These are phyloP conservation scores for Orbilia brochopaga DNA, from an alignment of 2,329 filamentous ascomycete genomes.

Conservation along the genomic window DNA sequence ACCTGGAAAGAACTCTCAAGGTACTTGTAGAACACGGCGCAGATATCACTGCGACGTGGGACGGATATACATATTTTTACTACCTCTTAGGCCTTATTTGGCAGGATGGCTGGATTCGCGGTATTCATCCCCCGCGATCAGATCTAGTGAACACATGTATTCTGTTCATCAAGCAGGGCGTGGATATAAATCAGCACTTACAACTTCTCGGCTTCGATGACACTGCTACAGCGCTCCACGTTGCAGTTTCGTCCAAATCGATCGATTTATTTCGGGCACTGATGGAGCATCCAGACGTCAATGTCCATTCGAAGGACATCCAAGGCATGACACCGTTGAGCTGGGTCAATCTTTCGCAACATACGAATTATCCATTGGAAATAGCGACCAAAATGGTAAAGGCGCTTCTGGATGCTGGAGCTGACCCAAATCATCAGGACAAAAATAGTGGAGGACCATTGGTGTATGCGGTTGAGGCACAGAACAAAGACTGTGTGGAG, in stretches of 20 bases:
- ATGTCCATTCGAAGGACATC: conserved; percentile 25
- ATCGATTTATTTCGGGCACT: conserved; percentile 27
- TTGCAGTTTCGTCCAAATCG: conserved; percentile 22
- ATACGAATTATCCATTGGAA: conserved; percentile 27
- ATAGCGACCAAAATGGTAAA: conserved; percentile 35
- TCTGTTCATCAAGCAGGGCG: conserved; percentile 29
- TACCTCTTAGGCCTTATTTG: conserved; percentile 4
- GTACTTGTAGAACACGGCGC: conserved; percentile 17
- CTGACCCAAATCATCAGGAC: conserved; percentile 49
- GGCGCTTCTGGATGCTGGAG: conserved; percentile 40
- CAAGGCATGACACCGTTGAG: conserved; percentile 36
- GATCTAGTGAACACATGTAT: conserved; percentile 20
- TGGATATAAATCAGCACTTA: conserved; percentile 31
- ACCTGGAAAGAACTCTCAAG: background rate
- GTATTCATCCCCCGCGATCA: conserved; percentile 19
- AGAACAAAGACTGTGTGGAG: conserved; percentile 49
- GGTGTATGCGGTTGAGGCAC: conserved; percentile 40
- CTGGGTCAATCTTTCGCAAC: conserved; percentile 30
- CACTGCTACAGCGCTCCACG: conserved; percentile 20
- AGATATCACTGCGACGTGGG: conserved; percentile 8
- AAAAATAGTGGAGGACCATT: conserved; percentile 38
- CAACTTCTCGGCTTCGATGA: conserved; percentile 11
- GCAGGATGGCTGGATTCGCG: conserved; percentile 16
- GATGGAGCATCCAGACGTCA: conserved; percentile 23
- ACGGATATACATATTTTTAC: conserved; percentile 7